phyloP scores from a whole-genome alignment of 2,329 filamentous ascomycete species.

The Paecilomyces dactylethromorphus region DNA sequence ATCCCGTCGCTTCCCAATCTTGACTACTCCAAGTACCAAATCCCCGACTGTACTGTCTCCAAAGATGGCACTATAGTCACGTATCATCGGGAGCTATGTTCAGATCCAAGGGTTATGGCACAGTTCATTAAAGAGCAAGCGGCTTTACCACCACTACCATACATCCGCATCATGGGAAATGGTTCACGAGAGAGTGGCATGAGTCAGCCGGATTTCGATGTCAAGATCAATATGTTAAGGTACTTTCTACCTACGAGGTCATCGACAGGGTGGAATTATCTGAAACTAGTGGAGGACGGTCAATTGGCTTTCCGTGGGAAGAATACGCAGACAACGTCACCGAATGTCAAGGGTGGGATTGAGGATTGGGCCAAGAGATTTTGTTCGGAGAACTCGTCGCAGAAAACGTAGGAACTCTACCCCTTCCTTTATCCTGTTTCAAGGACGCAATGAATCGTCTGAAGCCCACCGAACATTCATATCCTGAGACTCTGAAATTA shows the following conservation, averaged over 20 bases:
- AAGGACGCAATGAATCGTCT: no score
- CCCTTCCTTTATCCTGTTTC: background rate
- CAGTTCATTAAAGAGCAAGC: conserved; percentile 21
- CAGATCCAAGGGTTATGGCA: conserved; percentile 14
- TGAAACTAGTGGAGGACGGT: conserved; percentile 9
- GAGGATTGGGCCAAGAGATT: conserved; percentile 16
- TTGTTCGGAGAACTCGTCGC: conserved; percentile 12
- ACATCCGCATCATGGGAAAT: conserved; percentile 16
- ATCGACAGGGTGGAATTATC: conserved; percentile 9
- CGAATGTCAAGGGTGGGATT: conserved; percentile 8
- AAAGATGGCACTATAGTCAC: conserved; percentile 17
- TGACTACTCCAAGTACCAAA: conserved; percentile 18
- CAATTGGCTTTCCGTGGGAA: conserved; percentile 8
- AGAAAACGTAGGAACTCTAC: conserved; percentile 6
- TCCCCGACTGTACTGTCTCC: conserved; percentile 16
- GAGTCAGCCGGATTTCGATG: conserved; percentile 19
- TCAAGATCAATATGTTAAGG: conserved; percentile 19
- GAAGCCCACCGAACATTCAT: background rate
- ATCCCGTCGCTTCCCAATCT: conserved; percentile 12
- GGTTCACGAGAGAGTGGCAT: conserved; percentile 6
- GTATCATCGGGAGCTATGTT: conserved; percentile 13
- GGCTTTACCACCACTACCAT: conserved; percentile 19
- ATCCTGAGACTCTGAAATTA: background rate
- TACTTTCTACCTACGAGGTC: conserved; percentile 8
- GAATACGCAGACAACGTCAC: conserved; percentile 4